Base-by-base conservation (phyloP, 805 yeast genomes). In the Isabelozyma pseudorhagii region DNA sequence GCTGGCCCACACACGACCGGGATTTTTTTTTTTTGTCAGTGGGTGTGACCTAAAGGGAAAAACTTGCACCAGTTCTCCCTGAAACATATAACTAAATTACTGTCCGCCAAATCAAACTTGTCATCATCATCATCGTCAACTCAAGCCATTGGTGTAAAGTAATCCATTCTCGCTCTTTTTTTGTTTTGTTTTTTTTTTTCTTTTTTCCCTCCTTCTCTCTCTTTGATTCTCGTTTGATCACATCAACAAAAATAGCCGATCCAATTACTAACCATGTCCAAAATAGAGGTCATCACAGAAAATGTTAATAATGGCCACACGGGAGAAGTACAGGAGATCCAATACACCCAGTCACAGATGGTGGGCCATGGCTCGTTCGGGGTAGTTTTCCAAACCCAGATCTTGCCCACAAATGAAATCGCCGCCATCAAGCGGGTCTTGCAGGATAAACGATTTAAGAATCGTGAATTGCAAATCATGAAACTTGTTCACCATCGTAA, bases 361-460 rank as follows among this genome's bases (percentile, higher is more conserved):
- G 94, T 93, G 40, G 99, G 99, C n/a, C 96, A 89, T 68, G 99
- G 99, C 9, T 92, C 98, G n/a, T 94, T 94, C 72, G 99, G 99
- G 2, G 92, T 91, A 34, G 99, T 94, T n/a, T 91, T 90, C 65
- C 94, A 89, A 57, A 90, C 97, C 6, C 83, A 81, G 51, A 75
- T 94, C 39, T 63, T 81, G 52, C 91, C 93, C 14, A 78, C 87
- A 18, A 83, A 87, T 52, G 88, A 85, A 59, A 80, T 83, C 40
- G 96, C 93, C 15, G 99, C 99, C 46, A 90, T 94, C 64, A 94
- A 94, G 69, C 82, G 96, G 58, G 99, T 94, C n/a, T 77, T 93
- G 25, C 98, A 94, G 66, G 99, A 94, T 70, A 89, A 86, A 63
- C 76, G 98, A 44, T 94, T 92, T 79, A 88, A 94, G 66, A 89